These are phyloP conservation scores for Lichtheimia hyalospora DNA, from an alignment of 371 early-diverging fungal species.

Conservation along the genomic window DNA sequence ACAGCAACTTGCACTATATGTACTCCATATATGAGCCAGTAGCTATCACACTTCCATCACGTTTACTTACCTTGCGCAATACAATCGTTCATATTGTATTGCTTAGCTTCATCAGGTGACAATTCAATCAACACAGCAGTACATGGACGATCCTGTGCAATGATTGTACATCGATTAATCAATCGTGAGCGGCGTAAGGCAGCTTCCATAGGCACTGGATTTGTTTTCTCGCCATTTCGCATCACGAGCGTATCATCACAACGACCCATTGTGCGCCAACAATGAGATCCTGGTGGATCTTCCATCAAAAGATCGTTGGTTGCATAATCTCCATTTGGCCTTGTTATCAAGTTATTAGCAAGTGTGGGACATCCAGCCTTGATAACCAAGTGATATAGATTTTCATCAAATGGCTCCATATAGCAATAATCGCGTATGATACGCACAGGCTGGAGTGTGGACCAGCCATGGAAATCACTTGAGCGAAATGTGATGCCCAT, in stretches of 20 bases:
- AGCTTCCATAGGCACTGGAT: slow-evolving; percentile 39
- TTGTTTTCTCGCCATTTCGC: slow-evolving; percentile 47
- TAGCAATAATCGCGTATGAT: not conserved
- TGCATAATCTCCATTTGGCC: slow-evolving; percentile 28
- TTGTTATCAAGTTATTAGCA: slow-evolving; percentile 15
- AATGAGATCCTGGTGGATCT: slow-evolving; percentile 10
- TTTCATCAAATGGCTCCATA: slow-evolving; percentile 11
- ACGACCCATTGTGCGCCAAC: slow-evolving; percentile 25
- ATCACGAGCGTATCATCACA: slow-evolving; percentile 36
- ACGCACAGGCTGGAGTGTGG: not conserved
- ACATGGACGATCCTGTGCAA: slow-evolving; percentile 28
- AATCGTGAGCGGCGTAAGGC: slow-evolving; percentile 16
- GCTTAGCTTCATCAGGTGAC: slow-evolving; percentile 13
- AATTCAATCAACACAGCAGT: slow-evolving; percentile 31
- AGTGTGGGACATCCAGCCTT: slow-evolving; percentile 13
- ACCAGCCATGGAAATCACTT: slow-evolving; percentile 4
- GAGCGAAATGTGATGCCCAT: not conserved
- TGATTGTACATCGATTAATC: slow-evolving; percentile 19
- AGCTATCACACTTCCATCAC: too few species aligned
- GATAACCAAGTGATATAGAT: slow-evolving; percentile 13
- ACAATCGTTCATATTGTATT: slow-evolving; percentile 21
- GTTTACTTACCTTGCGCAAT: slow-evolving; percentile 14
- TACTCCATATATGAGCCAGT: not conserved
- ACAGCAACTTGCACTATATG: slow-evolving; percentile 23
- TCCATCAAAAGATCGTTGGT: slow-evolving; percentile 31